phyloP scores from a whole-genome alignment of 805 yeast genomes.

The Sporopachydermia quercuum region DNA sequence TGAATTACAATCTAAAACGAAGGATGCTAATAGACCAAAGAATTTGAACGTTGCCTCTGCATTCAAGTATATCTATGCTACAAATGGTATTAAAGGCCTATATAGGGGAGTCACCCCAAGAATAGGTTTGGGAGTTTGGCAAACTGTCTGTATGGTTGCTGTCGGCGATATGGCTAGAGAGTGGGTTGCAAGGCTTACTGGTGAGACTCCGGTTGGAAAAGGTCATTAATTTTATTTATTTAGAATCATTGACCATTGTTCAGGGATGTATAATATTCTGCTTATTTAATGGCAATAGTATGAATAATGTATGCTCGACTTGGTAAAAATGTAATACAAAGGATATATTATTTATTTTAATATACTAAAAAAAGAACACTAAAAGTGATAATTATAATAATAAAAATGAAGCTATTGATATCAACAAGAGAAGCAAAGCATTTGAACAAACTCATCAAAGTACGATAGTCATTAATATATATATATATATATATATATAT shows the following conservation, averaged over 20 bases:
- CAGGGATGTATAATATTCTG: too few relatives aligned
- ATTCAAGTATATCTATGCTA: conserved; percentile 64
- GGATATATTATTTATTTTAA: neutral
- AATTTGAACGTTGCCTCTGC: conserved; percentile 69
- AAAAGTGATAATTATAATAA: neutral
- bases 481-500: too few relatives aligned
- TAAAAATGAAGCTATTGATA: neutral
- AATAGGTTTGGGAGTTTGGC: conserved; percentile 95
- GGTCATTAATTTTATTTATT: conserved; percentile 19
- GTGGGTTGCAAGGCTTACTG: conserved; percentile 45
- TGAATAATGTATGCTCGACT: too few relatives aligned
- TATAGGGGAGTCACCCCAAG: conserved; percentile 97
- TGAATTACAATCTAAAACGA: conserved; percentile 94
- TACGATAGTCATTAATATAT: too few relatives aligned
- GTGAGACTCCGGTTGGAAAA: conserved; percentile 34
- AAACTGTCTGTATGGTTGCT: conserved; percentile 96
- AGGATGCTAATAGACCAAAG: conserved; percentile 90
- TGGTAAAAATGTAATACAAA: neutral
- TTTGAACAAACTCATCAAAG: too few relatives aligned
- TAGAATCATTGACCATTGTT: too few relatives aligned
- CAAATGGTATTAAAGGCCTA: conserved; percentile 78
- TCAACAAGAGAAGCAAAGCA: neutral
- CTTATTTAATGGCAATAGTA: too few relatives aligned
- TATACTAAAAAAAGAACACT: neutral
- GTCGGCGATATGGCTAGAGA: conserved; percentile 88